Evolutionary conservation across 331 rosid genomes (phyloP), one percentile per base, ranked within the genome.

Genomic region (Rosa hybrid): DNA sequence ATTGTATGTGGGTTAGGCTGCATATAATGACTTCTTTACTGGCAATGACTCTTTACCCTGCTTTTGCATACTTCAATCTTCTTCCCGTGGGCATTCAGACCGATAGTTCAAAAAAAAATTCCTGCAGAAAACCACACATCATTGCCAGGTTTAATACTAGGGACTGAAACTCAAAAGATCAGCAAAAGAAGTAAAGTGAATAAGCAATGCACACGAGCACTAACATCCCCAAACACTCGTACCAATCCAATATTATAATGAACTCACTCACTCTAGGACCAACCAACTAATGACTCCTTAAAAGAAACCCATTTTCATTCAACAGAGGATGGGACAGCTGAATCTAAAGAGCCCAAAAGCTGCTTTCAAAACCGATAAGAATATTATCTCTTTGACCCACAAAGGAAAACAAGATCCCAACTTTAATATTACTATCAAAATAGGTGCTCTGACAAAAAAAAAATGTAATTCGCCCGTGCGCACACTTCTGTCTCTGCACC

Each of bases 51-150:
- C 64, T 21, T n/a, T 62, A 62, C 41, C 9, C 5, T 62, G 88
- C 88, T 88, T 89, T 86, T 21, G 94, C 98, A 83, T 84, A 88
- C 87, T 86, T 91, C 78, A 94, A 82, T 94, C 97, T 46, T 94
- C 98, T 74, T 91, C 94, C 98, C 94, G 92, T n/a, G 98, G 98
- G 76, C 98, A 92, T 76, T 90, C 93, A 5, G 97, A 90, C 96
- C 92, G 89, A 83, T 84, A 94, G 76, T 90, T 92, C 87, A 89
- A 91, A 17, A 92, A 90, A 64, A 91, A 95, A 27, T 81, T 92
- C 98, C 98, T 92, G 87, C 85, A 84, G 10, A 86, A 81, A 89
- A 70, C 59, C 77, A 81, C 65, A 34, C 45, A 77, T 86, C n/a
- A 81, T 54, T 62, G 63, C 75, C 42, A 72, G 53, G 41, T 77